phyloP scores from a whole-genome alignment of 352 stramenopile species.

The Thraustochytrium striatum region DNA sequence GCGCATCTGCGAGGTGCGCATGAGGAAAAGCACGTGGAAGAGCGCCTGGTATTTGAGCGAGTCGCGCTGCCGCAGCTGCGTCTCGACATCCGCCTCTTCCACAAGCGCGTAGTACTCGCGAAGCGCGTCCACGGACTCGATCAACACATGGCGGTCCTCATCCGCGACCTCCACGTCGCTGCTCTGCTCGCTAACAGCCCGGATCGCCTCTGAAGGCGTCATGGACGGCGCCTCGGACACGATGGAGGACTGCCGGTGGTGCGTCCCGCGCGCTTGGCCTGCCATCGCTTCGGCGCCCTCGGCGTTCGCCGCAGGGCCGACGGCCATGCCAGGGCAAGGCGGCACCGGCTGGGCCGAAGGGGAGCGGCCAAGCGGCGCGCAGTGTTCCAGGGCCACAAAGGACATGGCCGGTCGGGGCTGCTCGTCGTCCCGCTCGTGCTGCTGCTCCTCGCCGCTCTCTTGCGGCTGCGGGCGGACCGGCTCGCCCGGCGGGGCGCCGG shows the following conservation, averaged over 20 bases:
- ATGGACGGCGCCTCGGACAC: too few relatives aligned
- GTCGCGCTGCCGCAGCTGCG: not conserved
- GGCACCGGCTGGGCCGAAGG: too few relatives aligned
- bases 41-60: slow-evolving; percentile 24
- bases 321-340: not conserved
- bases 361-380: not conserved
- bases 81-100: not conserved
- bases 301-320: not conserved
- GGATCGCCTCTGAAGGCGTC: too few relatives aligned
- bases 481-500: too few relatives aligned
- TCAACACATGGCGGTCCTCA: not conserved
- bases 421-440: not conserved
- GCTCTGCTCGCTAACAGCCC: too few relatives aligned
- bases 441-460: not conserved
- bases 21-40: slow-evolving; percentile 25
- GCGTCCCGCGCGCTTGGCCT: not conserved
- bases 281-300: not conserved
- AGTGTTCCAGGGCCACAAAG: too few relatives aligned
- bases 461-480: not conserved
- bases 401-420: too few relatives aligned
- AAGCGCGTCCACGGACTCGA: not conserved
- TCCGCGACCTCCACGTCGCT: not conserved
- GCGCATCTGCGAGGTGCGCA: slow-evolving; percentile 36
- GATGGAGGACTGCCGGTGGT: too few relatives aligned
- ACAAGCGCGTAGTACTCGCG: slow-evolving; percentile 11